These are phyloP conservation scores for Diatrype stigma DNA, from an alignment of 2,329 filamentous ascomycete species.

Conservation along the genomic window DNA sequence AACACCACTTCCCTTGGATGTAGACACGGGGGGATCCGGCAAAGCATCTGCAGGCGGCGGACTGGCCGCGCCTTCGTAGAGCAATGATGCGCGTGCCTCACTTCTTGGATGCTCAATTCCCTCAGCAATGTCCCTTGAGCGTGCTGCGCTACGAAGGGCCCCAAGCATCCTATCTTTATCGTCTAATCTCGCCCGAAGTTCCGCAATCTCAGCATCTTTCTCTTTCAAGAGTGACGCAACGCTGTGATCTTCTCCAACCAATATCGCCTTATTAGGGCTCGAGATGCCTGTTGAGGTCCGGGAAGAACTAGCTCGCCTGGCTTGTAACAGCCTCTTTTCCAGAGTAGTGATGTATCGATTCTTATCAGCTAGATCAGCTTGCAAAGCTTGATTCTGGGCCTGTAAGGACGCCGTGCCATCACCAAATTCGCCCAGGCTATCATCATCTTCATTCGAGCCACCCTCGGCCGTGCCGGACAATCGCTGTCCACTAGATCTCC, in stretches of 20 bases:
- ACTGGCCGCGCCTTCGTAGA: constrained; percentile 28
- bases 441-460: constrained; percentile 56
- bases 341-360: constrained; percentile 93
- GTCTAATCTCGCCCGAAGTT: constrained; percentile 82
- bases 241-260: constrained; percentile 76
- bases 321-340: constrained; percentile 88
- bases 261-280: constrained; percentile 56
- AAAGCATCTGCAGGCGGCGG: constrained; percentile 28
- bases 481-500: constrained; percentile 44
- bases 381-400: constrained; percentile 86
- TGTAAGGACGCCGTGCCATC: constrained; percentile 79
- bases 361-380: constrained; percentile 93
- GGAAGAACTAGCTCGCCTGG: constrained; percentile 83
- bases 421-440: constrained; percentile 74
- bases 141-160: constrained; percentile 77
- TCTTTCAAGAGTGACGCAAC: constrained; percentile 71
- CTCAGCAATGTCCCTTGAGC: constrained; percentile 80
- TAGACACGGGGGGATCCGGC: constrained; percentile 24
- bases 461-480: constrained; percentile 38
- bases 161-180: constrained; percentile 94
- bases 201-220: constrained; percentile 88
- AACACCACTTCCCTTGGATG: constrained; percentile 26
- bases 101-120: constrained; percentile 32
- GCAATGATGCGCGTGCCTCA: constrained; percentile 25
- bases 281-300: constrained; percentile 73